Evolutionary conservation across 805 yeast genomes (phyloP), one percentile per base, ranked within the genome.

Genomic region (Priceomyces medius): DNA sequence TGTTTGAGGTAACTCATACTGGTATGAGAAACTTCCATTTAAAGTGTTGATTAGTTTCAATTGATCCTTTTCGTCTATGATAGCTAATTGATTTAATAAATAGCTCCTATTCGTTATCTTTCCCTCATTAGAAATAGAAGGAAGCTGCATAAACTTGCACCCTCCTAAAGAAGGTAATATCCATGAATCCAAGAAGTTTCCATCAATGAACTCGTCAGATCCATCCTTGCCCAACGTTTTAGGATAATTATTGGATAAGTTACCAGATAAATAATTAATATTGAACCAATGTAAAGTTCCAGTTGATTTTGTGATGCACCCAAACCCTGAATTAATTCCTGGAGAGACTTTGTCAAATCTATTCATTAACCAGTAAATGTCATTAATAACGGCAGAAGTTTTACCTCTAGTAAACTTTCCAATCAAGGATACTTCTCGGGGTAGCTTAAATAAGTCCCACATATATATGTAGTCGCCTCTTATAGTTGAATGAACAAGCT

Each of bases 251-350:
- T 53, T 58, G 35, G 50, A 48, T 32, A 54, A 53, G 35, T 58
- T 61, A 1, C 71, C 72, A 5, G 59, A 55, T 46, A 54, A 51
- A 43, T 74, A 72, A 44, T 72, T 75, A 37, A 66, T 58, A 40
- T 71, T 71, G 54, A 76, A 83, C 74, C 83, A 80, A 51, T 83
- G 88, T 14, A 83, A 58, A 1, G 85, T 74, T 0, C 88, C 88
- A 10, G 76, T 66, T 3, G 68, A 58, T 41, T 66, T 64, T 19
- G 83, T 81, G 13, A 80, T 65, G 31, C 81, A 62, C 0, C 81
- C 77, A 45, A 81, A 68, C 2, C 73, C 73, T 10, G 63, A 61
- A 41, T 66, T 68, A 19, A 56, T 60, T 9, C 61, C 63, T 31
- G 41, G 43, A n/a, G 42, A 31, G n/a, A 37, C 33, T 17, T 43